Evolutionary conservation across 169 alveolate species (phyloP).

Genomic region (Plasmodium coatneyi): DNA sequence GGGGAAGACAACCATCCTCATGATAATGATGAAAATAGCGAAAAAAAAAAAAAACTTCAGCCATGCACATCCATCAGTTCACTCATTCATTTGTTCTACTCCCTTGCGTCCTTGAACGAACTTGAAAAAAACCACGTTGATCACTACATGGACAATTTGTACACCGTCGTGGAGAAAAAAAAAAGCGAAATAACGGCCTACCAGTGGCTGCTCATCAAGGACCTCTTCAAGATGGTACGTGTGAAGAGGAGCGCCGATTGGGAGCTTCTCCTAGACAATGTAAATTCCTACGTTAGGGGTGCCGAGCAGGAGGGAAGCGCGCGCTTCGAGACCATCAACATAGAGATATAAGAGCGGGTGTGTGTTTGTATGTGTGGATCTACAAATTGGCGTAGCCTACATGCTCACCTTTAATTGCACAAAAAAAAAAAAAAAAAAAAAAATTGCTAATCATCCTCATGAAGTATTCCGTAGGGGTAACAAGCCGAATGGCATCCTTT

Average conservation of each 20-base stretch:
- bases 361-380: neutral
- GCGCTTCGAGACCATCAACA: conserved; percentile 38
- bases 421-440: neutral
- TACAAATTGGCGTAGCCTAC: neutral
- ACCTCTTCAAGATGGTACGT: conserved; percentile 15
- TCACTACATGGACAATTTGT: conserved; percentile 53
- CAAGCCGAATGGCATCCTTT: neutral
- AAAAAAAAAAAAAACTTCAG: neutral
- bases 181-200: conserved; percentile 71
- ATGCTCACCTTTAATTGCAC: neutral
- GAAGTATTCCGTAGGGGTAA: neutral
- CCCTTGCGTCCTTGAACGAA: conserved; percentile 19
- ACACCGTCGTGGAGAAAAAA: conserved; percentile 30
- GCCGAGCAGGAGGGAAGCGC: conserved; percentile 14
- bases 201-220: conserved; percentile 62
- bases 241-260: conserved; percentile 36
- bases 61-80: conserved; percentile 28
- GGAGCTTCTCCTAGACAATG: conserved; percentile 37
- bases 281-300: conserved; percentile 39
- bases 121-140: conserved; percentile 36
- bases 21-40: neutral
- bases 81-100: conserved; percentile 36
- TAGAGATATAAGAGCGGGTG: conserved; percentile 21
- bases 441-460: neutral
- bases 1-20: neutral